Base-by-base conservation (phyloP, 805 yeast species). In the Candida adriatica region DNA sequence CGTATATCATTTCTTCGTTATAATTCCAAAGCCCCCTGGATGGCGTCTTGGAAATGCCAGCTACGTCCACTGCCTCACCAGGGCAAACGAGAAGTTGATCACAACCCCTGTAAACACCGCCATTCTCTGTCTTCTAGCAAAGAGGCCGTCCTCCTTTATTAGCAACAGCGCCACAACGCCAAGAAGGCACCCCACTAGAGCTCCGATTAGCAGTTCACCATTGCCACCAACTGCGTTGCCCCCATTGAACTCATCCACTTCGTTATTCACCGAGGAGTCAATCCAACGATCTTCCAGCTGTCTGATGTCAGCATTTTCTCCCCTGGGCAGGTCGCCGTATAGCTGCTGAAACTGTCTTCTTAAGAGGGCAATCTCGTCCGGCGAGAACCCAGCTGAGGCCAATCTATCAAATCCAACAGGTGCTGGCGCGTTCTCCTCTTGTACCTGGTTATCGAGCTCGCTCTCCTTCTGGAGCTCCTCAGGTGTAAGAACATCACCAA, bases 231-330 rank as follows among this genome's bases (percentile, higher is more conserved):
- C 45, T 2, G 59, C 51, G 26, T 56, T 51, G 15, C 64, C 58
- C 13, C 56, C 58, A 30, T 64, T 70, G 32, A 66, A 67, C 33
- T 64, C 69, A 31, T 68, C 68, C 37, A 49, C 44, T 13, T 55
- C 71, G 34, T 68, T 68, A 15, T 40, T 40, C 5, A 73, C 82
- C 1, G 86, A 80, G 29, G 79, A 75, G 43, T 86, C 92, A 39
- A 86, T 81, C 95, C 95, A 87, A 35, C 84, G 66, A 43, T 86
- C 95, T 51, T 86, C 95, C 36, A 85, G 54, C 41, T 78, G 79
- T 30, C 85, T 53, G 2, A 78, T 55, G 35, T 69, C 83, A 14
- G 66, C 70, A 22, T 24, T 21, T 13, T 48, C 28, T 35, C 46
- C 38, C n/a, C 45, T 28, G 34, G 37, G 56, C 43, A 56, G 30